These are phyloP conservation scores for Sporothrix curviconia DNA, from an alignment of 2,329 filamentous ascomycete genomes.

Conservation along the genomic window DNA sequence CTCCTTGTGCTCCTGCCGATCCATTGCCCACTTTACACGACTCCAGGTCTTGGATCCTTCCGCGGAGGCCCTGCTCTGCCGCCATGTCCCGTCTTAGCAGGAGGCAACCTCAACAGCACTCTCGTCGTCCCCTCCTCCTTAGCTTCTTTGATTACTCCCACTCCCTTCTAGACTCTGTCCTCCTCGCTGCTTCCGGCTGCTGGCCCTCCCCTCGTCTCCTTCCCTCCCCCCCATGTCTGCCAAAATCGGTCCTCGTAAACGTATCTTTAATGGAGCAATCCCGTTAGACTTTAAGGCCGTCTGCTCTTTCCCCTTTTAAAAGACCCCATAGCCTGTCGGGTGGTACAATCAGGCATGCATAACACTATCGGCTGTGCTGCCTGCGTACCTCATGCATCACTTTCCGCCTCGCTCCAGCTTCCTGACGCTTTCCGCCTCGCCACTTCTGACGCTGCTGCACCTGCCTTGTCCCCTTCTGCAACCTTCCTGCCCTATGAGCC, in stretches of 20 bases:
- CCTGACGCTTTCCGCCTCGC: neutral
- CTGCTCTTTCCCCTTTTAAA: neutral
- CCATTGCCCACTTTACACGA: neutral
- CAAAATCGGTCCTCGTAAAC: no score
- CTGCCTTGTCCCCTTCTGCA: no score
- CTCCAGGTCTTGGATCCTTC: neutral
- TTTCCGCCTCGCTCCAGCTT: neutral
- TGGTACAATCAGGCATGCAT: neutral
- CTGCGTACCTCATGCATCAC: neutral
- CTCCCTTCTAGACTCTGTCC: neutral
- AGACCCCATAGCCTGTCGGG: neutral
- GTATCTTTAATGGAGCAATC: no score
- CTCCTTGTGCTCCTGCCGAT: neutral
- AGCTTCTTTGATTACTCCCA: neutral
- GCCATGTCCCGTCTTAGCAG: slow-evolving; percentile 8
- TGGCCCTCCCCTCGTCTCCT: neutral
- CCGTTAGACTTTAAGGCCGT: no score
- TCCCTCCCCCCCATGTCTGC: neutral
- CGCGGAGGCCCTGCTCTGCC: neutral
- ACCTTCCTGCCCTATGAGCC: slow-evolving; percentile 5
- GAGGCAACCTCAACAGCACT: neutral
- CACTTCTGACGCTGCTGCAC: slow-evolving; percentile 6
- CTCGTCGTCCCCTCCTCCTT: neutral
- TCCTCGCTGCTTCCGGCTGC: neutral
- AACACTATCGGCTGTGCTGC: neutral